Percentiles rank a stretch among this genome's conserved stretches.
Evolutionary conservation across 23 red algal genomes (phyloP).

Genomic region (Gracilariopsis chorda): DNA sequence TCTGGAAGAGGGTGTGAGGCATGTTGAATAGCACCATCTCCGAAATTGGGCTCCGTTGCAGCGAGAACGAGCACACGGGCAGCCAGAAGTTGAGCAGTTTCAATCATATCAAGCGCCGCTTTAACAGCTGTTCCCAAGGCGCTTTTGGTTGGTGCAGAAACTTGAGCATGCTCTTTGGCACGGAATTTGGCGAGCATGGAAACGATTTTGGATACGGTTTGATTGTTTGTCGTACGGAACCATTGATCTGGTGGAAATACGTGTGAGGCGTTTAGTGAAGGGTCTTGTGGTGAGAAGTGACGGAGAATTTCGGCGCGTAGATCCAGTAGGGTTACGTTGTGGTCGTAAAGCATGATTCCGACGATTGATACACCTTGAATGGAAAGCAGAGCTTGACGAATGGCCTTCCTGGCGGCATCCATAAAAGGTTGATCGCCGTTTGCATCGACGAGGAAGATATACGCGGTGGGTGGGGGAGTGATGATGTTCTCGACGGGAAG

Average conservation of each 20-base stretch:
- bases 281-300: not conserved
- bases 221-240: not conserved
- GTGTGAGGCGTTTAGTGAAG: not conserved
- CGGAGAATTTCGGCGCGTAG: slow-evolving; percentile 22
- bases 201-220: not conserved
- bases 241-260: slow-evolving; percentile 56
- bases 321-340: slow-evolving; percentile 35
- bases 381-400: slow-evolving; percentile 12
- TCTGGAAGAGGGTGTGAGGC: not conserved
- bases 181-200: not conserved
- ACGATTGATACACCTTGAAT: slow-evolving; percentile 13
- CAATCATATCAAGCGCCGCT: slow-evolving; percentile 45
- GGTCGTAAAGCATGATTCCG: slow-evolving; percentile 36
- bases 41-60: slow-evolving; percentile 39
- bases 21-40: slow-evolving; percentile 8
- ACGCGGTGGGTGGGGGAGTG: slow-evolving; percentile 24
- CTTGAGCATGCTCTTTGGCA: not conserved
- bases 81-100: slow-evolving; percentile 23
- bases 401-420: slow-evolving; percentile 24
- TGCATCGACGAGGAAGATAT: slow-evolving; percentile 51
- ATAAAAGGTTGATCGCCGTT: slow-evolving; percentile 35
- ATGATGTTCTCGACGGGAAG: slow-evolving; percentile 25
- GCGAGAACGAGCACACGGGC: slow-evolving; percentile 33
- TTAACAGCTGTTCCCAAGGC: slow-evolving; percentile 31
- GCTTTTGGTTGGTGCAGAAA: not conserved